Percentiles rank a stretch among this genome's conserved stretches.
phyloP scores from a whole-genome alignment of 1,139 yeast genomes.

The Taphrina flavorubra region DNA sequence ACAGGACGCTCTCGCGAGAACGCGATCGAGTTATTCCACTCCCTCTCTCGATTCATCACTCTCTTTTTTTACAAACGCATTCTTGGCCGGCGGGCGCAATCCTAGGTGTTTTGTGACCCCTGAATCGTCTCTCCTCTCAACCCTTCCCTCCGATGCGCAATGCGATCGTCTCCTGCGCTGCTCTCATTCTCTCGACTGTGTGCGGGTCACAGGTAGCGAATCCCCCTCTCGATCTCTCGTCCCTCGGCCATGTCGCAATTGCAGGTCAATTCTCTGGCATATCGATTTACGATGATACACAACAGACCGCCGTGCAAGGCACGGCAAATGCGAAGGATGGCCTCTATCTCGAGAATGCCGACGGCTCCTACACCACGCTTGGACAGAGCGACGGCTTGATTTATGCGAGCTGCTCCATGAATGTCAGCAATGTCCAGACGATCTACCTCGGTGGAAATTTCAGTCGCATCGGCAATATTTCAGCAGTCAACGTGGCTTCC shows the following conservation, averaged over 20 bases:
- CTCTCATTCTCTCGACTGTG: slow-evolving; percentile 4
- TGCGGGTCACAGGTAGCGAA: slow-evolving; percentile 23
- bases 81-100: too few species aligned
- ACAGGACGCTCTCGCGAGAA: slow-evolving; percentile 5
- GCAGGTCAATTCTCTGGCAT: slow-evolving; percentile 70
- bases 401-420: slow-evolving; percentile 51
- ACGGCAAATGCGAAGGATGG: slow-evolving; percentile 35
- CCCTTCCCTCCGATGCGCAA: slow-evolving; percentile 7
- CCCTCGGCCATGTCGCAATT: slow-evolving; percentile 60
- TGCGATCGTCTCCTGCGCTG: neutral
- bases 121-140: neutral
- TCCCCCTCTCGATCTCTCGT: slow-evolving; percentile 45
- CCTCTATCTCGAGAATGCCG: slow-evolving; percentile 38
- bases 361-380: slow-evolving; percentile 40
- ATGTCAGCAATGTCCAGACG: slow-evolving; percentile 43
- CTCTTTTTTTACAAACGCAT: neutral
- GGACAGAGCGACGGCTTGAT: slow-evolving; percentile 50
- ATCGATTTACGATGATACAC: slow-evolving; percentile 60
- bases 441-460: slow-evolving; percentile 59
- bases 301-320: slow-evolving; percentile 47
- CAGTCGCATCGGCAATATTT: slow-evolving; percentile 52
- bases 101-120: neutral
- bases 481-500: slow-evolving; percentile 58
- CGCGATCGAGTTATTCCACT: neutral
- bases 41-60: neutral